phyloP scores from a whole-genome alignment of 2,329 filamentous ascomycete species.

The Trichoderma cornu-damae region DNA sequence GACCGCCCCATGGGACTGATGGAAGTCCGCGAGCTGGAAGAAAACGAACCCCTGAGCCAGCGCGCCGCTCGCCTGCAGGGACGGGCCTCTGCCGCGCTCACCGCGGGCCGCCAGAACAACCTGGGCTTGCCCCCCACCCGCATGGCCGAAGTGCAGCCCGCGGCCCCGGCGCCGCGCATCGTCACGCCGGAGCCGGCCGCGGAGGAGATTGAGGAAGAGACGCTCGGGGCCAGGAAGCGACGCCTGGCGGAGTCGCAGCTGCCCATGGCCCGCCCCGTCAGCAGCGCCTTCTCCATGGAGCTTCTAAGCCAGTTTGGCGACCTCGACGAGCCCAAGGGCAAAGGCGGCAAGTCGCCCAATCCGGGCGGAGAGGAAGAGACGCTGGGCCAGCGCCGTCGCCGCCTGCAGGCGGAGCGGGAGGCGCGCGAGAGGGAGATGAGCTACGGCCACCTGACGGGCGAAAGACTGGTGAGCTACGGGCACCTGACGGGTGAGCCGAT shows the following conservation, averaged over 20 bases:
- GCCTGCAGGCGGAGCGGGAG: constrained; percentile 65
- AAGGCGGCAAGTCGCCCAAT: constrained; percentile 36
- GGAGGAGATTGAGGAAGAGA: constrained; percentile 57
- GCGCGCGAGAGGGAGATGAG: constrained; percentile 55
- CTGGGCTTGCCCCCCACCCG: constrained; percentile 27
- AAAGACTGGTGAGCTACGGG: constrained; percentile 46
- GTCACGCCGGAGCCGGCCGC: constrained; percentile 28
- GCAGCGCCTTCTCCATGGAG: constrained; percentile 62
- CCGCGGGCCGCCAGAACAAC: constrained; percentile 41
- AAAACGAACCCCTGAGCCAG: constrained; percentile 80
- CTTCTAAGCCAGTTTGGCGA: constrained; percentile 61
- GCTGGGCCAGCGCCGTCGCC: constrained; percentile 67
- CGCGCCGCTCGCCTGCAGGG: constrained; percentile 72
- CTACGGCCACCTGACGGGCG: constrained; percentile 35
- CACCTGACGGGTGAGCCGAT: constrained; percentile 22
- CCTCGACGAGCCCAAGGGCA: constrained; percentile 35
- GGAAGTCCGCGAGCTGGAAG: constrained; percentile 78
- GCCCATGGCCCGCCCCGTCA: constrained; percentile 54
- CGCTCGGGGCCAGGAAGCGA: constrained; percentile 59
- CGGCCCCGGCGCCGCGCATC: constrained; percentile 24
- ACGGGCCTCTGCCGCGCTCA: constrained; percentile 42
- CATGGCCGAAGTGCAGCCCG: constrained; percentile 17
- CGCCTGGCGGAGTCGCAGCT: constrained; percentile 53
- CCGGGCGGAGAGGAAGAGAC: constrained; percentile 61
- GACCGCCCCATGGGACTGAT: constrained; percentile 68